Evolutionary conservation across 306 rosid species (phyloP), one percentile per base, ranked within the genome.

Genomic region (Dalbergia cochinchinensis): DNA sequence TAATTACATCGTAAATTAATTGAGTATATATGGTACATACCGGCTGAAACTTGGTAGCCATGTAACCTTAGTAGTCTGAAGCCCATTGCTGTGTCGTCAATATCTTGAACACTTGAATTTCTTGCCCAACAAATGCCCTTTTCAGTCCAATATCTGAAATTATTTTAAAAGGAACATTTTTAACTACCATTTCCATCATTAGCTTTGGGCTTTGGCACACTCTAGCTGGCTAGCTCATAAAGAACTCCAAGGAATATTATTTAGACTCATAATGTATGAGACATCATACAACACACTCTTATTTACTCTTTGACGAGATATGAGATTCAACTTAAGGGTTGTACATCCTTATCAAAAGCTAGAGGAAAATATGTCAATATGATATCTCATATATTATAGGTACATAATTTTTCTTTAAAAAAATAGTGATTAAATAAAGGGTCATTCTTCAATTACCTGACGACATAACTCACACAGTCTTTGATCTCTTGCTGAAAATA

Each of bases 21-120:
- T 16, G 19, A 54, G 16, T 8, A 4, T 5, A 54, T n/a, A n/a
- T 66, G 50, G 10, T n/a, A 65, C 71, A 66, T 65, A 95, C 99
- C 61, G 0, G 96, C 83, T 67, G 97, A 91, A 69, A 96, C 91
- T 10, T 89, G 22, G 61, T 85, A 79, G 8, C 99, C 96, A 65
- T 90, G 93, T 72, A 90, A 71, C 63, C 99, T 86, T 31, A 96
- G 80, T 11, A 96, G 59, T 80, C 97, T 89, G 60, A 96, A 96
- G 48, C 86, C 99, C 99, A 96, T 96, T 26, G 99, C 87, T 0
- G 99, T 91, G 85, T 96, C 99, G 78, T 96, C 99, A 45, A 96
- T 86, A 62, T 96, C 99, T 39, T 84, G 87, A 85, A 96, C 92
- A 34, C 64, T 73, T 0, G 96, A 87, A 78, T 88, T 88, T 81